Evolutionary conservation across 2,329 filamentous ascomycete genomes (phyloP), one percentile per base, ranked within the genome.

Genomic region (Colletotrichum euphorbiae): DNA sequence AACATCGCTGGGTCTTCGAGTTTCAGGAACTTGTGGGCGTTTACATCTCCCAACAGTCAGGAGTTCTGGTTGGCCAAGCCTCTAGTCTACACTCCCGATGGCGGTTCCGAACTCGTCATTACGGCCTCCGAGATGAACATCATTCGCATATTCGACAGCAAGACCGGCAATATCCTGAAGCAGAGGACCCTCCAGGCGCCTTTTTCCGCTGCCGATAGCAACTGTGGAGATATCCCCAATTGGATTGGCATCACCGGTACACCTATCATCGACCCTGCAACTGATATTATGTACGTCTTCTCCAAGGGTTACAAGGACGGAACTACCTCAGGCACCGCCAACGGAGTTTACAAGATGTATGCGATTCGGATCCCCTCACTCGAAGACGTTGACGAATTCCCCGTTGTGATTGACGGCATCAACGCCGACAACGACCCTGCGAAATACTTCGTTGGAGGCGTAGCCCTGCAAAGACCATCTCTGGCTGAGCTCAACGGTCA

Each of bases 371-470:
- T 82, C 3, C 77, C 77, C 5, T 78, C 78, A 6, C 71, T 83
- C 8, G 71, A 75, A 28, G 79, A 82, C 54, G 73, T 78, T 21
- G 62, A 74, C 9, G 75, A 76, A 6, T 84, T 81, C 67, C 83
- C 83, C 0, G 75, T 82, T n/a, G 66, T 79, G 19, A 74, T 85
- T 21, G 82, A 85, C 72, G 82, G 82, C 5, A 70, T 75, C 19
- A 74, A 76, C 21, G 80, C 81, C n/a, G 81, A 83, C 59, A 84
- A 84, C 66, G 82, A 84, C 68, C 71, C 75, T 7, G 73, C 77
- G 1, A 79, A 80, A 64, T 82, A 81, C 45, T 84, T 84, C 69
- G 74, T 82, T 42, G 82, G 81, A 5, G 83, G 83, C 2, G 77
- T 80, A 5, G 76, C 83, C 28, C 75, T 84, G 52, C 83, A 85